Evolutionary conservation across 1,284 basidiomycete species (phyloP).

Genomic region (Cutaneotrichosporon sp.): DNA sequence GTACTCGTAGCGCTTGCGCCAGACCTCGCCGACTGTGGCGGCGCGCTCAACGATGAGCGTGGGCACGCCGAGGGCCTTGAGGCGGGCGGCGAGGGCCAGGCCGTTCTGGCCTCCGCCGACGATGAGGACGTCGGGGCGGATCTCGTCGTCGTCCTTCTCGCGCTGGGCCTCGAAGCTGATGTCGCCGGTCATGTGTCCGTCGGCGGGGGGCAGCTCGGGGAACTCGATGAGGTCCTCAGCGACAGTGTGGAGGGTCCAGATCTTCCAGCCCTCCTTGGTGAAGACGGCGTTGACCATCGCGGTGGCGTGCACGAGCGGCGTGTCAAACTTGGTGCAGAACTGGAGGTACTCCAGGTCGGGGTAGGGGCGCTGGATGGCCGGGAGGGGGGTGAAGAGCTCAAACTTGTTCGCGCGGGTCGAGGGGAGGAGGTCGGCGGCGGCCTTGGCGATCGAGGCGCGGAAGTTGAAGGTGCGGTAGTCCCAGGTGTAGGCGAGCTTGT

Average conservation of each 20-base stretch:
- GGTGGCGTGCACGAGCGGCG: conserved; percentile 56
- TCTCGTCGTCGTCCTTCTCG: conserved; percentile 26
- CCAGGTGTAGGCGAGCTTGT: conserved; percentile 57
- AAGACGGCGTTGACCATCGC: conserved; percentile 62
- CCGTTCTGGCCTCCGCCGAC: conserved; percentile 56
- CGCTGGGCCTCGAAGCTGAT: conserved; percentile 26
- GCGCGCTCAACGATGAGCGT: conserved; percentile 53
- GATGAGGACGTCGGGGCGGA: conserved; percentile 57
- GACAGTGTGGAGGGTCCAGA: conserved; percentile 60
- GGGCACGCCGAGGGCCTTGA: conserved; percentile 52
- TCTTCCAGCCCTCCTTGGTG: conserved; percentile 58
- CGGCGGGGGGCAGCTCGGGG: conserved; percentile 49
- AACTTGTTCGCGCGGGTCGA: conserved; percentile 44
- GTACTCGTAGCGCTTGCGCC: conserved; percentile 61
- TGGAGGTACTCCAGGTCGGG: conserved; percentile 63
- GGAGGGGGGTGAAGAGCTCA: conserved; percentile 50
- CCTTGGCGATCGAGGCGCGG: conserved; percentile 46
- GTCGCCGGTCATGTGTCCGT: conserved; percentile 34
- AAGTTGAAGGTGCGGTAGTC: conserved; percentile 66
- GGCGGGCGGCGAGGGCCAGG: conserved; percentile 50
- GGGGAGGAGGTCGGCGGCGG: conserved; percentile 28
- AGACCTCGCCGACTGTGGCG: conserved; percentile 51
- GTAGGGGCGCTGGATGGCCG: conserved; percentile 56
- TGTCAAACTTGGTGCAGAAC: conserved; percentile 61
- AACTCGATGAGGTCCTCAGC: conserved; percentile 59